phyloP scores from a whole-genome alignment of 2,329 filamentous ascomycete genomes.

The Penicillium paneum region DNA sequence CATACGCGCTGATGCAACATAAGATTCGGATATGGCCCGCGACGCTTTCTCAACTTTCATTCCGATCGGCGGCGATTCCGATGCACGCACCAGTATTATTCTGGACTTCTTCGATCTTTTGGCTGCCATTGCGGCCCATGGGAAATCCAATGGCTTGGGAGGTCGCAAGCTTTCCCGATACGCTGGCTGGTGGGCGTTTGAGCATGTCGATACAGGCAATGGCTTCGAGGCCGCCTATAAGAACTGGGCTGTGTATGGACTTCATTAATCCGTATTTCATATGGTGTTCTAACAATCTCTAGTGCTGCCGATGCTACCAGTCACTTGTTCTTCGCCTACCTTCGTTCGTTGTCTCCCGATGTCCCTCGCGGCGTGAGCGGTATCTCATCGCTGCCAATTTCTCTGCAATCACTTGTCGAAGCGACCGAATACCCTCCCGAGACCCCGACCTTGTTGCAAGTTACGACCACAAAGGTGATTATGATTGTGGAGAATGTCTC shows the following conservation, averaged over 20 bases:
- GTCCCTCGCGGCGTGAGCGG: constrained; percentile 64
- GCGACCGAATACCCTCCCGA: constrained; percentile 93
- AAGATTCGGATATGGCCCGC: constrained; percentile 86
- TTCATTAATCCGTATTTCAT: background rate
- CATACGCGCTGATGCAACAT: constrained; percentile 22
- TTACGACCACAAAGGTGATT: constrained; percentile 79
- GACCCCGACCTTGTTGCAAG: constrained; percentile 70
- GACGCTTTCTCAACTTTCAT: constrained; percentile 97
- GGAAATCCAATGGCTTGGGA: constrained; percentile 87
- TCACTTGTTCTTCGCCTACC: constrained; percentile 96
- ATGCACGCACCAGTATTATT: constrained; percentile 80
- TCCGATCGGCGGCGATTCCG: constrained; percentile 85
- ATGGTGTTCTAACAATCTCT: constrained; percentile 28
- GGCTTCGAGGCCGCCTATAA: constrained; percentile 95
- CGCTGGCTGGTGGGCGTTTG: constrained; percentile 98
- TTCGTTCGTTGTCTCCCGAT: constrained; percentile 84
- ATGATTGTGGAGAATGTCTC: constrained; percentile 97
- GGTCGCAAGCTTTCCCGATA: constrained; percentile 91
- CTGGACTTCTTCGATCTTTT: constrained; percentile 96
- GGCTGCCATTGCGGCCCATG: constrained; percentile 84
- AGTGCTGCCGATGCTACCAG: constrained; percentile 93
- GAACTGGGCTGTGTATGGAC: constrained; percentile 70
- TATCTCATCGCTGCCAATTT: constrained; percentile 83
- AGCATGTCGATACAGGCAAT: constrained; percentile 78
- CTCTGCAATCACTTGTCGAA: constrained; percentile 82